Conservation (phyloP, 768 basidiomycete species). For the Sistotremastrum suecicum region DNA sequence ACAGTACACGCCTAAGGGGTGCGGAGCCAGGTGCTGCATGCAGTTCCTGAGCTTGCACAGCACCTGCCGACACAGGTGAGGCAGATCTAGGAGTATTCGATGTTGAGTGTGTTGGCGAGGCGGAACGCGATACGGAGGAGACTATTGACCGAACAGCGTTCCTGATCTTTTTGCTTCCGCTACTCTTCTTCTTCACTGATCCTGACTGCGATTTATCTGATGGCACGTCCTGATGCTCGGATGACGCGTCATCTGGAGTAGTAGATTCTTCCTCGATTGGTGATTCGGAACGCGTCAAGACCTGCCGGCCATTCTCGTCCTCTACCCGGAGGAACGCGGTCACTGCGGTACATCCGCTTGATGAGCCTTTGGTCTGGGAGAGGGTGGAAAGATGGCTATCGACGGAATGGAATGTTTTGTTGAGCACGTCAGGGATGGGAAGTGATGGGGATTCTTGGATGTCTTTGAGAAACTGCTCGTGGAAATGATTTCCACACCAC, state of each 20-base stretch:
- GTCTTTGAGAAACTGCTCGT: constrained; percentile 68
- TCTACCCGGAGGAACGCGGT: constrained; percentile 91
- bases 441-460: constrained; percentile 42
- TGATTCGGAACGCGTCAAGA: constrained; percentile 31
- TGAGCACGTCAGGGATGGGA: constrained; percentile 76
- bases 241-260: constrained; percentile 16
- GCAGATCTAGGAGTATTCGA: neutral
- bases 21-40: constrained; percentile 15
- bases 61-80: no score
- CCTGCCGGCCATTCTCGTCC: constrained; percentile 58
- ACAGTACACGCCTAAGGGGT: constrained; percentile 60
- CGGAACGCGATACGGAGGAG: constrained; percentile 13
- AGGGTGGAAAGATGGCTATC: constrained; percentile 73
- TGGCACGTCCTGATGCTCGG: neutral
- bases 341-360: constrained; percentile 94
- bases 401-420: constrained; percentile 88
- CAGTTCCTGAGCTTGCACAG: no score
- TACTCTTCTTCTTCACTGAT: constrained; percentile 28
- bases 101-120: constrained; percentile 1
- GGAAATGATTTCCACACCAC: constrained; percentile 96
- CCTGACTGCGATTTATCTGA: no score
- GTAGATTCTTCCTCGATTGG: constrained; percentile 20
- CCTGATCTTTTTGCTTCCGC: constrained; percentile 34
- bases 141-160: constrained; percentile 37
- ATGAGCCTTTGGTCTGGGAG: constrained; percentile 77